phyloP scores from a whole-genome alignment of 1,284 basidiomycete genomes.

The Fomitiporia mediterranea region DNA sequence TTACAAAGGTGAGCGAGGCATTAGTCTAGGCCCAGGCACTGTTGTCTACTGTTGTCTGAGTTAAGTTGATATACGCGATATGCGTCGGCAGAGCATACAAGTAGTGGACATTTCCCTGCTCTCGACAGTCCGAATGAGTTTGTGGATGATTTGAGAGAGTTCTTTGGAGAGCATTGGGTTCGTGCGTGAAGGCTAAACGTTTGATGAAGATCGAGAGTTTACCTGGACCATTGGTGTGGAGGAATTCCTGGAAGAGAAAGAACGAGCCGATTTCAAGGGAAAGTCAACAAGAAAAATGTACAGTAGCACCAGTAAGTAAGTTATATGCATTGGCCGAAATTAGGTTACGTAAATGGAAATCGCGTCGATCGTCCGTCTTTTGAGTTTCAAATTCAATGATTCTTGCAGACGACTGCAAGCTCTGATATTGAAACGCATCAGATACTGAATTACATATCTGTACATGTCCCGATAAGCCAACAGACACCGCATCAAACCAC shows the following conservation, averaged over 20 bases:
- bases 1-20: conserved; percentile 20
- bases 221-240: too few relatives aligned
- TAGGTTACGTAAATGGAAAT: not conserved
- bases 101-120: conserved; percentile 19
- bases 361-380: not conserved
- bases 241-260: not conserved
- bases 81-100: conserved; percentile 4
- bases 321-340: conserved; percentile 16
- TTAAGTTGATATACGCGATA: too few relatives aligned
- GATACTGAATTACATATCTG: too few relatives aligned
- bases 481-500: too few relatives aligned
- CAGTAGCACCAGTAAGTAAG: too few relatives aligned
- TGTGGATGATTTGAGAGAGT: conserved; percentile 14
- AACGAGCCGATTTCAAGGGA: not conserved
- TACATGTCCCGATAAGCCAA: too few relatives aligned
- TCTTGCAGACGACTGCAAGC: not conserved
- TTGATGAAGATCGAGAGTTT: too few relatives aligned
- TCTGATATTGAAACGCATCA: too few relatives aligned
- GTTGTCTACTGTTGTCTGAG: not conserved
- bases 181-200: not conserved
- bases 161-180: conserved; percentile 11
- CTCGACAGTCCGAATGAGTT: conserved; percentile 14
- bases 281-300: conserved; percentile 6
- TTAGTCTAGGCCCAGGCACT: not conserved
- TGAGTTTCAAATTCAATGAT: not conserved